Evolutionary conservation across 2,329 filamentous ascomycete genomes (phyloP).

Genomic region (Phialemonium atrogriseum): DNA sequence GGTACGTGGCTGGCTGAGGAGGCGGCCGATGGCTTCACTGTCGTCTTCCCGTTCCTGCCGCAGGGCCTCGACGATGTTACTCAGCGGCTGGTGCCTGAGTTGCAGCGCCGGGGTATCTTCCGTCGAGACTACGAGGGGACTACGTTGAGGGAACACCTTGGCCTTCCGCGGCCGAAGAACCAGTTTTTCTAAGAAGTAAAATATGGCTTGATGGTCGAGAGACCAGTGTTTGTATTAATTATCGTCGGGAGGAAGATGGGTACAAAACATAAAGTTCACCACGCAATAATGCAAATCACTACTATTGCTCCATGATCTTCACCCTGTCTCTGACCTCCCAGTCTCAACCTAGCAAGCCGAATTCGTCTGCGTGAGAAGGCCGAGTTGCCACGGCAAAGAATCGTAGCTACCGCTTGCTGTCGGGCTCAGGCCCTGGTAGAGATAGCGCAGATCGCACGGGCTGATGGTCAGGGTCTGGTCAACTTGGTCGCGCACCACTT

Average conservation of each 20-base stretch:
- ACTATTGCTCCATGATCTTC: no score
- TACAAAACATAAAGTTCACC: no score
- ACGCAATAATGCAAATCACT: no score
- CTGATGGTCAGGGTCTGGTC: conserved; percentile 28
- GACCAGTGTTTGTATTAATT: no score
- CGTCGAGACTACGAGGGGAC: conserved; percentile 41
- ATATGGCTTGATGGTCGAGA: no score
- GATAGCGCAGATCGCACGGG: conserved; percentile 21
- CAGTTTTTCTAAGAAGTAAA: no score
- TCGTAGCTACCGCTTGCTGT: conserved; percentile 22
- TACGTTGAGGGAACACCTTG: conserved; percentile 45
- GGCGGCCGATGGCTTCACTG: conserved; percentile 42
- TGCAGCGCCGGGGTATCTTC: conserved; percentile 42
- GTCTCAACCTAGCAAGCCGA: conserved; percentile 6
- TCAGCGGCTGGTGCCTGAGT: conserved; percentile 36
- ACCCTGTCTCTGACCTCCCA: no score
- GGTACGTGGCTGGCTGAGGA: conserved; percentile 36
- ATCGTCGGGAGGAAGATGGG: no score
- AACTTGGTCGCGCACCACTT: conserved; percentile 21
- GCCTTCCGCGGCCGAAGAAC: conserved; percentile 36
- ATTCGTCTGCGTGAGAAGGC: conserved; percentile 18
- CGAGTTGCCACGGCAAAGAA: conserved; percentile 26
- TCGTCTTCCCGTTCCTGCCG: conserved; percentile 39
- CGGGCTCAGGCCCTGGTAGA: conserved; percentile 30
- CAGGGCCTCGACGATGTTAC: conserved; percentile 41